Evolutionary conservation across 108 stramenopile species (phyloP).

Genomic region (Phaeodactylum tricornutum): DNA sequence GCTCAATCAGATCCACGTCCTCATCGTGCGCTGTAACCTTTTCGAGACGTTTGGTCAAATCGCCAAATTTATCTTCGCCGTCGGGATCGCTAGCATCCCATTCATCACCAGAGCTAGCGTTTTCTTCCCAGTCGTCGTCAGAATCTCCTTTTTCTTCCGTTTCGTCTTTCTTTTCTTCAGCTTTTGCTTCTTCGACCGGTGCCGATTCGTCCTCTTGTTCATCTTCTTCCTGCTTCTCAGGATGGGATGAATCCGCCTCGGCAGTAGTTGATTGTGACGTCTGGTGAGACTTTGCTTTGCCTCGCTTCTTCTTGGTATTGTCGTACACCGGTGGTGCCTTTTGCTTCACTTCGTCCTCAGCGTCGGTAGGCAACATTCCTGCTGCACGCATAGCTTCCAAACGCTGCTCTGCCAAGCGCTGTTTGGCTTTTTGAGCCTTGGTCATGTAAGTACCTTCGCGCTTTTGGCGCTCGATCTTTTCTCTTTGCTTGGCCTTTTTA

Average conservation of each 20-base stretch:
- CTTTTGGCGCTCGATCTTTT: conserved; percentile 86
- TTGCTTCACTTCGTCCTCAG: conserved; percentile 27
- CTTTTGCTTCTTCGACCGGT: conserved; percentile 29
- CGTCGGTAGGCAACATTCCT: conserved; percentile 63
- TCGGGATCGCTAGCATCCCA: conserved; percentile 68
- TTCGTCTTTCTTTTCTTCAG: conserved; percentile 28
- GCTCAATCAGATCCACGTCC: conserved; percentile 76
- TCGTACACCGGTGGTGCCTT: conserved; percentile 26
- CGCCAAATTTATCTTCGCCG: conserved; percentile 62
- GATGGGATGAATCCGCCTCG: conserved; percentile 18
- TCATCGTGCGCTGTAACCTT: conserved; percentile 47
- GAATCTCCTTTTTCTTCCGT: conserved; percentile 34
- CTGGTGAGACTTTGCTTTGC: conserved; percentile 20
- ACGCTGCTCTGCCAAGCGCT: conserved; percentile 57
- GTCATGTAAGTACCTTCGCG: conserved; percentile 89
- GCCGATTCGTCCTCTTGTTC: conserved; percentile 38
- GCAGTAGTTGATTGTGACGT: conserved; percentile 12
- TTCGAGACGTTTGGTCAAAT: conserved; percentile 59
- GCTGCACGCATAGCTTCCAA: conserved; percentile 77
- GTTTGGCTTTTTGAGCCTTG: conserved; percentile 77
- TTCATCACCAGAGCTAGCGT: conserved; percentile 62
- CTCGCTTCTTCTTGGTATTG: conserved; percentile 25
- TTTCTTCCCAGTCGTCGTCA: conserved; percentile 70
- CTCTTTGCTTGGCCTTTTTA: conserved; percentile 75
- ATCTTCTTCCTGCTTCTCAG: conserved; percentile 21